Evolutionary conservation across 371 early-diverging fungal species (phyloP), one percentile per base, ranked within the genome.

Genomic region (Mucor plumbeus): DNA sequence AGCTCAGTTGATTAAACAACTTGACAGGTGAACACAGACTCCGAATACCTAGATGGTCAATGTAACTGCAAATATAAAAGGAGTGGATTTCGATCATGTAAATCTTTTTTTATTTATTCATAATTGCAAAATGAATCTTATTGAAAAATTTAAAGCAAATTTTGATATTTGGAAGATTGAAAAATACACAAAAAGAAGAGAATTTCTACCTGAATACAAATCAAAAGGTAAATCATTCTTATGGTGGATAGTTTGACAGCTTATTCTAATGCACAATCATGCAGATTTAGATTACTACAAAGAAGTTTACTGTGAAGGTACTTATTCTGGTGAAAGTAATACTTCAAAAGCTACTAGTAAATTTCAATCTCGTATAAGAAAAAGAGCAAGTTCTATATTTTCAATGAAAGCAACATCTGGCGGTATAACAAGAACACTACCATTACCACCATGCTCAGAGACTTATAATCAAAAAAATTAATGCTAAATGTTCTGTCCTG

Each of bases 181-280:
- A 17, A 56, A 63, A 58, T 63, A 68, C n/a, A 68, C 69, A 8
- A 68, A 69, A 39, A 21, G 69, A 60, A 47, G 69, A 26, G 41
- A 61, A n/a, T 64, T 59, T 43, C 6, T 60, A 41, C 64, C 69
- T 13, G 69, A 64, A 34, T 64, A 44, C 19, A 54, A 63, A 14
- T 59, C 59, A 8, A 69, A 44, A 69, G 64, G 69, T 64, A 64
- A 31, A 38, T 9, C 7, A 38, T 11, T 7, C 10, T 8, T 21
- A 41, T 26, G 26, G 3, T 26, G 26, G 5, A 11, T 41, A 41
- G 4, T 1, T 39, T 39, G 1, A 55, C 9, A 40, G 19, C 6
- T 55, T 13, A 3, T 26, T 26, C 26, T 26, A 15, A 34, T 56
- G 55, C 26, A 15, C 14, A 4, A 41, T 17, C 9, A 13, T n/a